These are phyloP conservation scores for Penicillium sp. DNA, from an alignment of 2,329 filamentous ascomycete genomes.

Conservation along the genomic window DNA sequence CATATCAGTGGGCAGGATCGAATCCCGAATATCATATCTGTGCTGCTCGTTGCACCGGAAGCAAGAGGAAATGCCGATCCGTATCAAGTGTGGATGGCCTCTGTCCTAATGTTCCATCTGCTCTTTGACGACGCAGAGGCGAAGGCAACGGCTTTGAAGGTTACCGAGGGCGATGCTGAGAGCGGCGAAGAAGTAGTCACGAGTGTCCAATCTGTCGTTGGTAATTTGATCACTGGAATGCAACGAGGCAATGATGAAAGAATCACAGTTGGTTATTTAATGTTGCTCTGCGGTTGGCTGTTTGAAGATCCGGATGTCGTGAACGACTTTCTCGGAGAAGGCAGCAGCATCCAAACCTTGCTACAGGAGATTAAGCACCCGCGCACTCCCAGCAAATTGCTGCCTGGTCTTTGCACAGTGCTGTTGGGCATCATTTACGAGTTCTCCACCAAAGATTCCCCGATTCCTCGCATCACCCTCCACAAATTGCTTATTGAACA, in stretches of 20 bases:
- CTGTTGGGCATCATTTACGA: conserved; percentile 88
- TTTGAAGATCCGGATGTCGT: conserved; percentile 90
- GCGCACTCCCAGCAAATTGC: conserved; percentile 58
- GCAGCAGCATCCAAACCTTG: conserved; percentile 83
- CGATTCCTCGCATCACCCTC: conserved; percentile 74
- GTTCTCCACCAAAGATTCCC: conserved; percentile 95
- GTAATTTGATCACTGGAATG: conserved; percentile 77
- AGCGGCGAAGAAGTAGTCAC: conserved; percentile 93
- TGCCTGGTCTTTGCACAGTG: conserved; percentile 79
- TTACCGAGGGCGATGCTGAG: conserved; percentile 84
- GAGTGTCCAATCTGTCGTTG: conserved; percentile 81
- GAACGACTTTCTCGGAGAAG: conserved; percentile 88
- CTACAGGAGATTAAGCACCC: conserved; percentile 69
- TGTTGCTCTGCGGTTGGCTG: conserved; percentile 82
- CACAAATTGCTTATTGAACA: conserved; percentile 72
- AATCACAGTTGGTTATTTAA: conserved; percentile 78
- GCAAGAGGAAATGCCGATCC: conserved; percentile 67
- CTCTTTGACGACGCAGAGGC: conserved; percentile 74
- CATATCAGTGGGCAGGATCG: conserved; percentile 74
- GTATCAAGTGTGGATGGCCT: conserved; percentile 85
- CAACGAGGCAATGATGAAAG: conserved; percentile 73
- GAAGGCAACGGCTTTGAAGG: conserved; percentile 72
- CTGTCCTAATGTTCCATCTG: conserved; percentile 80
- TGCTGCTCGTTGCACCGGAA: conserved; percentile 66
- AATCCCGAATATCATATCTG: conserved; percentile 82